phyloP scores from a whole-genome alignment of 2,329 filamentous ascomycete species.

The Sclerotinia minor region DNA sequence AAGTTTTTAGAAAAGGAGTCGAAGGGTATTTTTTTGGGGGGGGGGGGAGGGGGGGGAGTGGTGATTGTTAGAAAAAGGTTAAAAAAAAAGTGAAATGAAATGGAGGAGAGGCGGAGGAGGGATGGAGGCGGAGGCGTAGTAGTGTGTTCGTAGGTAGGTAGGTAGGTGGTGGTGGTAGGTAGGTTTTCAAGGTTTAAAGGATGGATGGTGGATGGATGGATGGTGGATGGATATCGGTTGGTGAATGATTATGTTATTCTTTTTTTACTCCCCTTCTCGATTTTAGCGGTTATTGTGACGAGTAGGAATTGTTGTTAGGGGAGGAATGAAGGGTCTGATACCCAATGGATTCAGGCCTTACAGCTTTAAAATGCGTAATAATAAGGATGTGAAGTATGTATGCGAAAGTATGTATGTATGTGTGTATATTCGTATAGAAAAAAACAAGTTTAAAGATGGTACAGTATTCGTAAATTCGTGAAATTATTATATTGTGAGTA shows the following conservation, averaged over 20 bases:
- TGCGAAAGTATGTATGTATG: no score
- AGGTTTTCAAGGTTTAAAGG: neutral
- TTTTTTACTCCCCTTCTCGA: neutral
- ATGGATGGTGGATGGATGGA: neutral
- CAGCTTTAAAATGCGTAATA: neutral
- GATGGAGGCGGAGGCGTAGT: constrained; percentile 9
- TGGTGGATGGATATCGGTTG: neutral
- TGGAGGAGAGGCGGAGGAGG: constrained; percentile 16
- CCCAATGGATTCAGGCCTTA: neutral
- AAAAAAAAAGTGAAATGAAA: constrained; percentile 10
- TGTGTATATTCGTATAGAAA: no score
- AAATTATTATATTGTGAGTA: no score
- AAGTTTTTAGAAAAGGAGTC: no score
- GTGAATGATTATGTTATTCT: neutral
- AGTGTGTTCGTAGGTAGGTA: neutral
- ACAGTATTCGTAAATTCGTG: neutral
- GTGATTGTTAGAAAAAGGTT: neutral
- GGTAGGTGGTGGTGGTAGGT: neutral
- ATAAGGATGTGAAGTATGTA: no score
- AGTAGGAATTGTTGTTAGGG: constrained; percentile 3
- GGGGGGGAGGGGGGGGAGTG: neutral
- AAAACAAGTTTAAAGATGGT: neutral
- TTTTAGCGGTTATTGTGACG: neutral
- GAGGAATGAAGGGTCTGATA: constrained; percentile 13
- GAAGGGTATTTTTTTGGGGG: neutral